Evolutionary conservation across 108 stramenopile genomes (phyloP).

Genomic region (Nitzschia sp.): DNA sequence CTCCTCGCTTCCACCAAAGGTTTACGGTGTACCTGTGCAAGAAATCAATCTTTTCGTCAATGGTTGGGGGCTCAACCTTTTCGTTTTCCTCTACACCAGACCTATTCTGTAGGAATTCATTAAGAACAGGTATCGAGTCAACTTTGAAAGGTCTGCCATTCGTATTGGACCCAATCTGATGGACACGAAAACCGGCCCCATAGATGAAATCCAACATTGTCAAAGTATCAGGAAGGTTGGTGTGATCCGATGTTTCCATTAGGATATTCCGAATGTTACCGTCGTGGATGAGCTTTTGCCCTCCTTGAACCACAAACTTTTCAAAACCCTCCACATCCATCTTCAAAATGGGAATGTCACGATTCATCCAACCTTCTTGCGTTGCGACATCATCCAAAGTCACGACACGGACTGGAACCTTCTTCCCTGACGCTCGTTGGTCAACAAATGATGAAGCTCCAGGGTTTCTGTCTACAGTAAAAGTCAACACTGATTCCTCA

Average conservation of each 20-base stretch:
- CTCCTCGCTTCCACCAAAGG: no score
- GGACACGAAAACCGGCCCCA: no score
- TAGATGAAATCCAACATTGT: no score
- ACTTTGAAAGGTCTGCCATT: no score
- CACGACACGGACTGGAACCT: conserved; percentile 4
- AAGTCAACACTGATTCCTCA: neutral
- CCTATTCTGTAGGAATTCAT: no score
- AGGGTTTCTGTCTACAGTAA: neutral
- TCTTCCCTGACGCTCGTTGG: neutral
- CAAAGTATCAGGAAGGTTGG: no score
- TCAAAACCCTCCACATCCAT: conserved; percentile 38
- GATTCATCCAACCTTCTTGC: conserved; percentile 3
- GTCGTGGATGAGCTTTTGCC: conserved; percentile 10
- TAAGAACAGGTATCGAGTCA: no score
- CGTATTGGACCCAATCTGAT: no score
- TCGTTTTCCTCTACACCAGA: no score
- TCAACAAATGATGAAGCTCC: neutral
- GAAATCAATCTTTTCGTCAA: no score
- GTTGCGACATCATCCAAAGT: neutral
- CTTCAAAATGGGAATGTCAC: conserved; percentile 22
- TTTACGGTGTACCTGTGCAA: no score
- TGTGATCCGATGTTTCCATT: conserved; percentile 2
- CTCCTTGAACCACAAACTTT: conserved; percentile 9
- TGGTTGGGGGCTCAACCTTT: no score
- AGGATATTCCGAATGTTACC: conserved; percentile 27